These are phyloP conservation scores for Colletotrichum graminicola DNA, from an alignment of 2,329 filamentous ascomycete genomes.

Conservation along the genomic window DNA sequence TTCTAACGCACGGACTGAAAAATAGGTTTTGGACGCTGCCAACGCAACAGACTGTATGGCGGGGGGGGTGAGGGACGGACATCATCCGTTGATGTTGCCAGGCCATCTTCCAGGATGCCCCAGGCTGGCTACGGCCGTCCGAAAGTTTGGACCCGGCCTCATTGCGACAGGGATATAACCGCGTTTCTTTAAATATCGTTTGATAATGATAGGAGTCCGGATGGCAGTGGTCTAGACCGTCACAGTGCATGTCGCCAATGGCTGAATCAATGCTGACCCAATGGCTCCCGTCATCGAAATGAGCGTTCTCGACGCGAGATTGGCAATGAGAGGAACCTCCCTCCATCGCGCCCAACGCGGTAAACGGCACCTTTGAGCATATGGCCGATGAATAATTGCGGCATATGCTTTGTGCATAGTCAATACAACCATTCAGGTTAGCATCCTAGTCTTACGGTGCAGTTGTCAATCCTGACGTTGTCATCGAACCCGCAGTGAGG, in stretches of 20 bases:
- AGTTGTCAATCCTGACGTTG: constrained; percentile 7
- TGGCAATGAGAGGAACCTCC: constrained; percentile 30
- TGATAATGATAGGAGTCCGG: constrained; percentile 11
- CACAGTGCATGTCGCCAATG: constrained; percentile 6
- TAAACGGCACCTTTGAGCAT: neutral
- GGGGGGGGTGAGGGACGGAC: constrained; percentile 5
- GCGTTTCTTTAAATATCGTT: neutral
- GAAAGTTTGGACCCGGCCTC: constrained; percentile 19
- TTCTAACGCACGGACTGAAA: no score
- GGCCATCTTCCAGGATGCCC: constrained; percentile 6
- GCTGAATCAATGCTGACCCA: constrained; percentile 24
- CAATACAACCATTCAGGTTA: constrained; percentile 11
- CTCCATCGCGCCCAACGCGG: constrained; percentile 25
- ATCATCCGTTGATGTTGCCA: constrained; percentile 10
- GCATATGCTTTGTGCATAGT: constrained; percentile 9
- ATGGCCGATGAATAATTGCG: constrained; percentile 17
- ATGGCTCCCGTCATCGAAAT: constrained; percentile 37
- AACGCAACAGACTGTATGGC: no score
- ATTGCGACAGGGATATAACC: neutral
- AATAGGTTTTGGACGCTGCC: no score
- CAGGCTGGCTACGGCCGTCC: neutral
- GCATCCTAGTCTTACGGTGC: neutral
- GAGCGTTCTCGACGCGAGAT: constrained; percentile 39
- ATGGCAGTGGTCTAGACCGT: constrained; percentile 18
- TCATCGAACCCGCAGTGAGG: neutral